phyloP scores from a whole-genome alignment of 306 rosid species.

The Mimosa pudica region DNA sequence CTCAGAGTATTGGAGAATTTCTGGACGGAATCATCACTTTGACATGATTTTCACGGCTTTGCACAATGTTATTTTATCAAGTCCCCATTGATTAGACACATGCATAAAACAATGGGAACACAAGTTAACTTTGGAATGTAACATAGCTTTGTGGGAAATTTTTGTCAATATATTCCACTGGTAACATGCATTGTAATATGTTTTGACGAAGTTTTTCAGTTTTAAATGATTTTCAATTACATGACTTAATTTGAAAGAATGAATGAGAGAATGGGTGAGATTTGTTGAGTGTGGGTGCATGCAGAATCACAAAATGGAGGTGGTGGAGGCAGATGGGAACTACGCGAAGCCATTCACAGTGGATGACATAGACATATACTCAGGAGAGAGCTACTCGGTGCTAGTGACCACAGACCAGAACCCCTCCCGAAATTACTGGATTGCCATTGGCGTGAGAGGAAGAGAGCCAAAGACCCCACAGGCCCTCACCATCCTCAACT shows the following conservation, averaged over 20 bases:
- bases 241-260: neutral
- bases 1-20: too few relatives aligned
- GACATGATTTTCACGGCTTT: too few relatives aligned
- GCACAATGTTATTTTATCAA: too few relatives aligned
- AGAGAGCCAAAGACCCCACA: slow-evolving; percentile 59
- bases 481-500: slow-evolving; percentile 58
- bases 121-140: too few relatives aligned
- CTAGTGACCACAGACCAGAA: slow-evolving; percentile 62
- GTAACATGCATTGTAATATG: too few relatives aligned
- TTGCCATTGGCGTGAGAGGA: slow-evolving; percentile 65
- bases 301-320: slow-evolving; percentile 66
- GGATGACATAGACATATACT: slow-evolving; percentile 65
- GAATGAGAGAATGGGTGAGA: neutral
- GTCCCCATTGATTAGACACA: neutral
- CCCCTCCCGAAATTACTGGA: slow-evolving; percentile 61
- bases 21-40: too few relatives aligned
- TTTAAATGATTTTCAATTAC: too few relatives aligned
- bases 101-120: neutral
- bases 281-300: neutral
- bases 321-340: slow-evolving; percentile 76
- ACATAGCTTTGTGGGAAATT: too few relatives aligned
- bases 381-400: slow-evolving; percentile 73
- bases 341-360: slow-evolving; percentile 60
- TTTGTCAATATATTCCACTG: too few relatives aligned
- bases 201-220: too few relatives aligned